Conservation (phyloP, 768 basidiomycete genomes). For the Rhodotorula kratochvilovae region DNA sequence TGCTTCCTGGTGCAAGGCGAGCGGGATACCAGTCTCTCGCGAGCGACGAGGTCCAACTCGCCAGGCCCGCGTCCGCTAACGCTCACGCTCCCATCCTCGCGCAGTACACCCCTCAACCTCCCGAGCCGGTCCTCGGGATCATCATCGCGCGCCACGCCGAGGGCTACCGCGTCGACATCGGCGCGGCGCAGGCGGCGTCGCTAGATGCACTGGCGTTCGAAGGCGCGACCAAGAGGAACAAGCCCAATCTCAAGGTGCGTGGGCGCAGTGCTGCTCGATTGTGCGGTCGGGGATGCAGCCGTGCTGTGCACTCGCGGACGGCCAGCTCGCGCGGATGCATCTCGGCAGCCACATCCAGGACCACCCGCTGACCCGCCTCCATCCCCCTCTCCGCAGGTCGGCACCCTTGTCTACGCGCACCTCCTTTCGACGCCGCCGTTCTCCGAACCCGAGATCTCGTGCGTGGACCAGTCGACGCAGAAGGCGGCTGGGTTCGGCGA, state of each 20-base stretch:
- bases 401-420: slow-evolving; percentile 82
- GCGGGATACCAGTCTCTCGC: no score
- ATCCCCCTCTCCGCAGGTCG: slow-evolving; percentile 58
- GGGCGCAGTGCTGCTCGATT: background rate
- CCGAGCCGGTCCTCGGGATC: slow-evolving; percentile 79
- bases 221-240: slow-evolving; percentile 88
- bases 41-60: no score
- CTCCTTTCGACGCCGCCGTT: slow-evolving; percentile 92
- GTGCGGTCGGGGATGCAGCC: no score
- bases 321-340: no score
- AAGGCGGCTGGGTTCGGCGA: slow-evolving; percentile 93
- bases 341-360: no score
- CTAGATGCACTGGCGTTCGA: slow-evolving; percentile 92
- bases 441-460: slow-evolving; percentile 97
- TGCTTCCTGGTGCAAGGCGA: no score
- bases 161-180: slow-evolving; percentile 89
- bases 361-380: background rate
- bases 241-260: slow-evolving; percentile 81
- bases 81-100: background rate
- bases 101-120: slow-evolving; percentile 31
- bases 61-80: no score
- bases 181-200: slow-evolving; percentile 74
- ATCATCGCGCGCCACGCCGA: slow-evolving; percentile 76
- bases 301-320: no score
- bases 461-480: slow-evolving; percentile 85